phyloP scores from a whole-genome alignment of 768 basidiomycete genomes.

The Leccinum rimulosum region DNA sequence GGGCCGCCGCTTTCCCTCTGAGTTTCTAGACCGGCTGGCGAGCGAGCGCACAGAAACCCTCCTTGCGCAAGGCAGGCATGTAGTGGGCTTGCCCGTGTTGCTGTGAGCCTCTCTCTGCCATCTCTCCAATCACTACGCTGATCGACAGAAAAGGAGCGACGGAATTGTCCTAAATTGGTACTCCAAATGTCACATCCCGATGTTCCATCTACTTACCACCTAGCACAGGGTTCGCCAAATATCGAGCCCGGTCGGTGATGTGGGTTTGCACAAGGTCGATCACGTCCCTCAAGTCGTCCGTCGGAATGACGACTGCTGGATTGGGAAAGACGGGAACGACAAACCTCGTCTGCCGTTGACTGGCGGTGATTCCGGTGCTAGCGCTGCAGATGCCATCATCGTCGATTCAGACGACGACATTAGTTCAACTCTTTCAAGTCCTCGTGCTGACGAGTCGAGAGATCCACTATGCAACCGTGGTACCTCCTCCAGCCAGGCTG shows the following conservation, averaged over 20 bases:
- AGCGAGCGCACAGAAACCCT: conserved; percentile 20
- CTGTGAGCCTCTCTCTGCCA: conserved; percentile 20
- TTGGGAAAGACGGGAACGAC: not conserved
- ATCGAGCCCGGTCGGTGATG: not conserved
- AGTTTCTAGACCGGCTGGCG: conserved; percentile 13
- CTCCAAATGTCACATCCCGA: not conserved
- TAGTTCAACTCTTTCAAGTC: not conserved
- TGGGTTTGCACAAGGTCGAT: not conserved
- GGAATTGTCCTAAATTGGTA: conserved; percentile 32
- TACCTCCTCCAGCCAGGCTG: not conserved
- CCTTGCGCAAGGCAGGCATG: conserved; percentile 18
- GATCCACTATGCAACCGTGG: not conserved
- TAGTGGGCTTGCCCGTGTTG: conserved; percentile 25
- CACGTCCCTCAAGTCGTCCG: not conserved
- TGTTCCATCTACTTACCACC: conserved; percentile 8
- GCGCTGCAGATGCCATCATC: conserved; percentile 19
- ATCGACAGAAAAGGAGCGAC: conserved; percentile 23
- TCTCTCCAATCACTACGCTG: not conserved
- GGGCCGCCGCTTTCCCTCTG: conserved; percentile 7
- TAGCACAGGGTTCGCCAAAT: conserved; percentile 16
- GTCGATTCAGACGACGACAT: conserved; percentile 22
- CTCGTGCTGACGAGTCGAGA: not conserved
- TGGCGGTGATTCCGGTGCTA: conserved; percentile 10
- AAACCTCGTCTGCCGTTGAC: not conserved
- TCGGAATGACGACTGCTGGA: not conserved